Evolutionary conservation across 805 yeast genomes (phyloP).

Genomic region (Hagleromyces aurorensis): DNA sequence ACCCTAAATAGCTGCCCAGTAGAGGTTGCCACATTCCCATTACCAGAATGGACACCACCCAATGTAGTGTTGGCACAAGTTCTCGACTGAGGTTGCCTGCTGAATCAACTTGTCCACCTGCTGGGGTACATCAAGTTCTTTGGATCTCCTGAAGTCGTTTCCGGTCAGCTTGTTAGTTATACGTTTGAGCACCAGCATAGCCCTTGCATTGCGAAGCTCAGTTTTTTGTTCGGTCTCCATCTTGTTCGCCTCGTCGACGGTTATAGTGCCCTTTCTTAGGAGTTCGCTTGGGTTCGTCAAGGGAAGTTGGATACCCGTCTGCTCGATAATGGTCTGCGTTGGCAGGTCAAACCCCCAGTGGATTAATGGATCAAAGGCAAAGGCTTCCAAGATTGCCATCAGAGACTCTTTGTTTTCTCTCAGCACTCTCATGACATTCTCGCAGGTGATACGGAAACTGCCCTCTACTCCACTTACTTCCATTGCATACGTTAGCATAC

Average conservation of each 20-base stretch:
- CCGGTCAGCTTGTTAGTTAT: slow-evolving; percentile 92
- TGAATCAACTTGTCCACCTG: slow-evolving; percentile 92
- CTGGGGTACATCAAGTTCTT: slow-evolving; percentile 68
- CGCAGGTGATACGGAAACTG: slow-evolving; percentile 91
- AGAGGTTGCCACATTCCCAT: slow-evolving; percentile 3
- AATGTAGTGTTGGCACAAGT: slow-evolving; percentile 90
- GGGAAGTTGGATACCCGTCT: slow-evolving; percentile 62
- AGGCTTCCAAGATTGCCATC: slow-evolving; percentile 97
- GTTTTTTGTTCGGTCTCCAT: slow-evolving; percentile 61
- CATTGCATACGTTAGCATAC: slow-evolving; percentile 98
- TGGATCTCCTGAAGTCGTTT: slow-evolving; percentile 71
- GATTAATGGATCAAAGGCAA: slow-evolving; percentile 96
- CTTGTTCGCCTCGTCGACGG: slow-evolving; percentile 65
- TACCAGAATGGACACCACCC: slow-evolving; percentile 99
- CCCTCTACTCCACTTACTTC: slow-evolving; percentile 99
- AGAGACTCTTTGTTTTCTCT: slow-evolving; percentile 92
- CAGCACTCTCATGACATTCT: slow-evolving; percentile 91
- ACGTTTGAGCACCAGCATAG: slow-evolving; percentile 79
- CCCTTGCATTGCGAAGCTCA: slow-evolving; percentile 79
- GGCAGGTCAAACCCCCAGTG: slow-evolving; percentile 98
- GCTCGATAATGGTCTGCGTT: slow-evolving; percentile 63
- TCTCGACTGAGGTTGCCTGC: slow-evolving; percentile 94
- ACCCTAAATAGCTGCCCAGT: too few relatives aligned
- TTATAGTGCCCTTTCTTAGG: slow-evolving; percentile 63
- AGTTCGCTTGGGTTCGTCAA: slow-evolving; percentile 63